phyloP scores from a whole-genome alignment of 176 grass and related monocot species.

The Guadua angustifolia region DNA sequence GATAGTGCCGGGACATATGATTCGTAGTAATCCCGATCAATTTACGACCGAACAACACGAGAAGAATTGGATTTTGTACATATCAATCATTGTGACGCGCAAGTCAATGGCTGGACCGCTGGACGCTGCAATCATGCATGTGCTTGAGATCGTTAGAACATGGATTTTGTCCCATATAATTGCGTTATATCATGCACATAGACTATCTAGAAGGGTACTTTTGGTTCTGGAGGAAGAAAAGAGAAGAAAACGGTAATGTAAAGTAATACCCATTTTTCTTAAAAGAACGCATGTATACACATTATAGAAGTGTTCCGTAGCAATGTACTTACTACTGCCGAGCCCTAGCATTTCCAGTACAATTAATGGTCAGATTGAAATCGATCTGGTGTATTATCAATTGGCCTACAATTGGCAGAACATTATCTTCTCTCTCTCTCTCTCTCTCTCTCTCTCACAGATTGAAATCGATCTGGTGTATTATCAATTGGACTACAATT shows the following conservation, averaged over 20 bases:
- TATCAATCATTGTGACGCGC: background rate
- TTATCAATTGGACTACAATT: no score
- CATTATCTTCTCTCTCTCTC: no score
- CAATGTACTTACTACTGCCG: background rate
- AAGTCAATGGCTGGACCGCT: background rate
- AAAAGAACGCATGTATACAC: background rate
- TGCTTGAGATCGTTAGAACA: conserved; percentile 1
- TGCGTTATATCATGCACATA: background rate
- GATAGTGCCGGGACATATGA: no score
- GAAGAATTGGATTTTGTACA: background rate
- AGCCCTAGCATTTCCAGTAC: no score
- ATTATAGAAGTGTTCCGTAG: background rate
- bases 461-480: no score
- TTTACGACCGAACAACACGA: no score
- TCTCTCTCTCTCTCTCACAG: no score
- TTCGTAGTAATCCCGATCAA: no score
- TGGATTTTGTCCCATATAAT: background rate
- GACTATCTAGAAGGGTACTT: background rate
- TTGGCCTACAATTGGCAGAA: no score
- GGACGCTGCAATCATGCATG: background rate
- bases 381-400: no score
- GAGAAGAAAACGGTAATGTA: background rate
- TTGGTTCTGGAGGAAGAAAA: background rate
- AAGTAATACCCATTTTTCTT: background rate
- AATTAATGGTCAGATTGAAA: no score